Percentiles rank a stretch among this genome's conserved stretches.
Conservation (phyloP, 768 basidiomycete species). For the Mycena belliarum region DNA sequence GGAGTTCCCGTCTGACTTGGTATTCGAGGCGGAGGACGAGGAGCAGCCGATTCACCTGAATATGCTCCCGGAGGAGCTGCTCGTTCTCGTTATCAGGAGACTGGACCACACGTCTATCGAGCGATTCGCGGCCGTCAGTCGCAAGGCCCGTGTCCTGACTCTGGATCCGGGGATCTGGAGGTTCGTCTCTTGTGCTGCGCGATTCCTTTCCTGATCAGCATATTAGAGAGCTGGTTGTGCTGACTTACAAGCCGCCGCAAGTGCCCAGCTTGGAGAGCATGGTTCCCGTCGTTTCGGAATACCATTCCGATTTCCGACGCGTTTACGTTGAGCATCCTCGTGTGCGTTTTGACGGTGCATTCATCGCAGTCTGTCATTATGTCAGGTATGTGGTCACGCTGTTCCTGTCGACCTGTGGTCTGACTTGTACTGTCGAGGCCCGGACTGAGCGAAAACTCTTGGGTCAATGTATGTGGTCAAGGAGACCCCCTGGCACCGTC, state of each 20-base stretch:
- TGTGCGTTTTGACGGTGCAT: constrained; percentile 83
- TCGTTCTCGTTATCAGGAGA: constrained; percentile 64
- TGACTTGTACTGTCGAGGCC: constrained; percentile 42
- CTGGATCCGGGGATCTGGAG: constrained; percentile 77
- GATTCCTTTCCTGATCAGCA: background rate
- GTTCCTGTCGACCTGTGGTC: constrained; percentile 13
- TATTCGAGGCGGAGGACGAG: constrained; percentile 74
- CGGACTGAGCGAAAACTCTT: constrained; percentile 80
- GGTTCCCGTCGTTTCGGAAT: constrained; percentile 49
- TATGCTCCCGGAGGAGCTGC: constrained; percentile 72
- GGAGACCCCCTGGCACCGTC: constrained; percentile 7
- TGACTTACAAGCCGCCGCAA: constrained; percentile 77
- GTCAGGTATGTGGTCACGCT: constrained; percentile 51
- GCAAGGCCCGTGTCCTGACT: constrained; percentile 73
- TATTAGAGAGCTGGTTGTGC: constrained; percentile 61
- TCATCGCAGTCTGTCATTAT: constrained; percentile 59
- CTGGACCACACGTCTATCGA: constrained; percentile 73
- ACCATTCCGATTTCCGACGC: constrained; percentile 67
- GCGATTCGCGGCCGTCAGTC: constrained; percentile 71
- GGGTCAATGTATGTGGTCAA: constrained; percentile 70
- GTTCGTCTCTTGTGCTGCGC: constrained; percentile 38
- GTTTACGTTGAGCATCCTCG: constrained; percentile 84
- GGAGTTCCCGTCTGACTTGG: constrained; percentile 47
- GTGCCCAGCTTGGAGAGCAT: constrained; percentile 55
- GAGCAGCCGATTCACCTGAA: constrained; percentile 54